A percentile compares a stretch with the other conserved stretches of the same genome.
Evolutionary conservation across 192 early-diverging fungal genomes (phyloP).

Genomic region (Jimgerdemannia lactiflua): DNA sequence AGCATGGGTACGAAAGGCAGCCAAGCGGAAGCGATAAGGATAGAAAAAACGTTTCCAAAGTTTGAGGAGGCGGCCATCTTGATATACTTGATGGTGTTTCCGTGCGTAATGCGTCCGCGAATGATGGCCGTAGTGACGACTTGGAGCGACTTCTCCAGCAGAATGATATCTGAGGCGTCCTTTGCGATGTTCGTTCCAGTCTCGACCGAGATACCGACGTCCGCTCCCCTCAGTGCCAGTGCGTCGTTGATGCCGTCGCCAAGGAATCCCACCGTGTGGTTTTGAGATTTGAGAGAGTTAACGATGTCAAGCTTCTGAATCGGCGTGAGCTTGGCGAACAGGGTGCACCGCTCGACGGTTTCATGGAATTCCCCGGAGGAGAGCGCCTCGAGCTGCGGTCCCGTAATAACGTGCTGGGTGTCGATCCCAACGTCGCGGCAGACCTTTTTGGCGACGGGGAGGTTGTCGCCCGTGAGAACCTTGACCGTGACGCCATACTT

Average conservation of each 20-base stretch:
- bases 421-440: conserved; percentile 44
- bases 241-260: conserved; percentile 60
- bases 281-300: conserved; percentile 24
- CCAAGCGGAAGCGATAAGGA: conserved; percentile 47
- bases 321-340: conserved; percentile 55
- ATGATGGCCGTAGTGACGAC: conserved; percentile 36
- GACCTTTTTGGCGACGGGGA: conserved; percentile 44
- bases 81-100: conserved; percentile 55
- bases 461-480: conserved; percentile 50
- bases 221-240: conserved; percentile 39
- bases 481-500: conserved; percentile 42
- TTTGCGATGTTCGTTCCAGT: conserved; percentile 50
- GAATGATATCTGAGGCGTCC: conserved; percentile 48
- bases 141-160: conserved; percentile 45
- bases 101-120: conserved; percentile 43
- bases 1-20: conserved; percentile 49
- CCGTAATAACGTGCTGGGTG: conserved; percentile 32
- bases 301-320: conserved; percentile 41
- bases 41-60: conserved; percentile 53
- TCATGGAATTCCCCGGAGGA: conserved; percentile 1
- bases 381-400: conserved; percentile 32
- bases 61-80: conserved; percentile 54
- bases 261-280: conserved; percentile 43
- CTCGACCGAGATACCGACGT: conserved; percentile 52
- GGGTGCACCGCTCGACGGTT: conserved; percentile 25